Evolutionary conservation across 208 protist genomes (phyloP).

Genomic region (Crithidia bombi): DNA sequence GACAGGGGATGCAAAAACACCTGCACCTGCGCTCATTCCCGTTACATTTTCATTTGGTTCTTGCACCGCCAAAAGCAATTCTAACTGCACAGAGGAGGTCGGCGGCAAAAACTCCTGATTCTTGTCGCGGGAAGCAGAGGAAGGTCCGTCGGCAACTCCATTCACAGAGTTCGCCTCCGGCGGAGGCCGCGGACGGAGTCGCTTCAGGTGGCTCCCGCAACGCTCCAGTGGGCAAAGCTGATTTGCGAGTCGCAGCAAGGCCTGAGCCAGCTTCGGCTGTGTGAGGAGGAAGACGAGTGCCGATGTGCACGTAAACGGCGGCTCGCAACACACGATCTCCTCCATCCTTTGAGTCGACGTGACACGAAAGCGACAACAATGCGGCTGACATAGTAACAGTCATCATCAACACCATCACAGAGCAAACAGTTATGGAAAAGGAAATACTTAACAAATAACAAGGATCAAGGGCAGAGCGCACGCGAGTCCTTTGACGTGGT

Average conservation of each 20-base stretch:
- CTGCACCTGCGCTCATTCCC: background rate
- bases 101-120: background rate
- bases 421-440: too few species aligned
- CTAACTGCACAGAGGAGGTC: slow-evolving; percentile 7
- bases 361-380: too few species aligned
- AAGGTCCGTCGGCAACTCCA: background rate
- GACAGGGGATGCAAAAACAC: background rate
- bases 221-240: slow-evolving; percentile 49
- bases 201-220: slow-evolving; percentile 65
- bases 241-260: slow-evolving; percentile 65
- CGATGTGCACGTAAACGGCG: slow-evolving; percentile 42
- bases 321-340: slow-evolving; percentile 52
- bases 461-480: too few species aligned
- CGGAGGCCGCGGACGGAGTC: slow-evolving; percentile 49
- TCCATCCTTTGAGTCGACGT: too few species aligned
- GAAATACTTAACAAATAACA: too few species aligned
- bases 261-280: slow-evolving; percentile 48
- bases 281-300: slow-evolving; percentile 45
- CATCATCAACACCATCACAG: too few species aligned
- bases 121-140: background rate
- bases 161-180: background rate
- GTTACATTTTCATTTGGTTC: background rate
- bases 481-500: too few species aligned
- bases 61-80: slow-evolving; percentile 19
- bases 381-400: too few species aligned